phyloP scores from a whole-genome alignment of 2,329 filamentous ascomycete genomes.

The Pseudogymnoascus sp. region DNA sequence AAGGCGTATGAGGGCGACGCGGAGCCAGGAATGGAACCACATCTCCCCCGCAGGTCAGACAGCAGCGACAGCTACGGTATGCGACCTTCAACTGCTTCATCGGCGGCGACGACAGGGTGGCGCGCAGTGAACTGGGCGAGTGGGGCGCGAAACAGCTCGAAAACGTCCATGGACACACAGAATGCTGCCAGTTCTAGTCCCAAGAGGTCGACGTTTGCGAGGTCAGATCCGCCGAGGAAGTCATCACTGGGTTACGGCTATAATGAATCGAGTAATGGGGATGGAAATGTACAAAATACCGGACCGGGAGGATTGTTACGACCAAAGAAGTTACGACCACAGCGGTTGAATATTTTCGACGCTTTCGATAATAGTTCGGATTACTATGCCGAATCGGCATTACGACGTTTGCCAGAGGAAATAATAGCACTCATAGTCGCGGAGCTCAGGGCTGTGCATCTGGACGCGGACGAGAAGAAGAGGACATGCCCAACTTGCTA shows the following conservation, averaged over 20 bases:
- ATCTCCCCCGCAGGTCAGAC: not conserved
- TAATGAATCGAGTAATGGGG: not conserved
- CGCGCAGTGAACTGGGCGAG: not conserved
- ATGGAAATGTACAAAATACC: not conserved
- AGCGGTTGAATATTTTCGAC: not conserved
- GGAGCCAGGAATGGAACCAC: not conserved
- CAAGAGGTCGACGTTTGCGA: not conserved
- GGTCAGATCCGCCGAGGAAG: not conserved
- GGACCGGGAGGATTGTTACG: not conserved
- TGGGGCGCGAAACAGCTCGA: not conserved
- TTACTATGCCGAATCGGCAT: not conserved
- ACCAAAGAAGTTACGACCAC: constrained; percentile 1
- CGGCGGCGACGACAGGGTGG: not conserved
- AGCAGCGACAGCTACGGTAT: constrained; percentile 3
- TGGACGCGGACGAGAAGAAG: constrained; percentile 27
- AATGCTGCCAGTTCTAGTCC: not conserved
- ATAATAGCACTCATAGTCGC: constrained; percentile 48
- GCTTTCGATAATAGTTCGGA: not conserved
- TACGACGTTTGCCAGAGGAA: constrained; percentile 40
- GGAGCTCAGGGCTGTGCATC: constrained; percentile 43
- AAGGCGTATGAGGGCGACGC: not conserved
- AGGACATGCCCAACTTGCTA: constrained; percentile 55
- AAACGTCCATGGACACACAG: not conserved
- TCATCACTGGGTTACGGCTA: not conserved
- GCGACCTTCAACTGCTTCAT: not conserved